Conservation (phyloP, 1,284 basidiomycete species). For the Laetiporus sulphureus region DNA sequence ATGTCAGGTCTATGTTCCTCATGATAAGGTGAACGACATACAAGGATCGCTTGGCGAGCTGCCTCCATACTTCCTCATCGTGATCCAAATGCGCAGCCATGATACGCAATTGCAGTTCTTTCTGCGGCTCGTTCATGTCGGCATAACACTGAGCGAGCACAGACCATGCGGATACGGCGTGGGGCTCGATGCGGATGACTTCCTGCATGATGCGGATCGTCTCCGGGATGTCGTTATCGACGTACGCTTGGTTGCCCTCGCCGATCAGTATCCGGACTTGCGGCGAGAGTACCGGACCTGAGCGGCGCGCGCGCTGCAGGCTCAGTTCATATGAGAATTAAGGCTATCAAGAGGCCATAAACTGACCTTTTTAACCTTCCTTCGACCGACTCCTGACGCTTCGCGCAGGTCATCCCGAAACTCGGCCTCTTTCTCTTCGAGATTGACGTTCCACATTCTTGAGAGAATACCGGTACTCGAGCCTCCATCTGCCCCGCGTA, state of each 20-base stretch:
- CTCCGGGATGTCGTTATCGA: constrained; percentile 61
- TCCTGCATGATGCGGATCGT: constrained; percentile 83
- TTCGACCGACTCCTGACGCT: constrained; percentile 61
- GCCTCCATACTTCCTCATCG: constrained; percentile 85
- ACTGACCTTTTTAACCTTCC: too few relatives aligned
- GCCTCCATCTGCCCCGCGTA: constrained; percentile 44
- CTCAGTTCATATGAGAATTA: too few relatives aligned
- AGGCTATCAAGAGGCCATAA: too few relatives aligned
- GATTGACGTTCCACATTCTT: constrained; percentile 63
- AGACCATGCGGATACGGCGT: constrained; percentile 79
- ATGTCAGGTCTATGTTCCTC: not conserved
- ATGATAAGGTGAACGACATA: constrained; percentile 24
- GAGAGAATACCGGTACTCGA: constrained; percentile 40
- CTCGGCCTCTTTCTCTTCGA: constrained; percentile 58
- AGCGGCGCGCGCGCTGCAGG: constrained; percentile 31
- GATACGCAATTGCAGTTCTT: constrained; percentile 79
- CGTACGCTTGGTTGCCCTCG: constrained; percentile 84
- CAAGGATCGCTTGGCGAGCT: constrained; percentile 73
- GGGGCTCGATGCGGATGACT: constrained; percentile 90
- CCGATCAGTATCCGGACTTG: constrained; percentile 81
- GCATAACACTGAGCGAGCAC: constrained; percentile 79
- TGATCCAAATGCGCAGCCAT: constrained; percentile 86
- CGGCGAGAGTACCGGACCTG: constrained; percentile 62
- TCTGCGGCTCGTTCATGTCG: constrained; percentile 61
- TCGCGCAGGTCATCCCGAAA: constrained; percentile 66